Evolutionary conservation across 768 basidiomycete genomes (phyloP), one percentile per base, ranked within the genome.

Genomic region (Mycena sanguinolenta): DNA sequence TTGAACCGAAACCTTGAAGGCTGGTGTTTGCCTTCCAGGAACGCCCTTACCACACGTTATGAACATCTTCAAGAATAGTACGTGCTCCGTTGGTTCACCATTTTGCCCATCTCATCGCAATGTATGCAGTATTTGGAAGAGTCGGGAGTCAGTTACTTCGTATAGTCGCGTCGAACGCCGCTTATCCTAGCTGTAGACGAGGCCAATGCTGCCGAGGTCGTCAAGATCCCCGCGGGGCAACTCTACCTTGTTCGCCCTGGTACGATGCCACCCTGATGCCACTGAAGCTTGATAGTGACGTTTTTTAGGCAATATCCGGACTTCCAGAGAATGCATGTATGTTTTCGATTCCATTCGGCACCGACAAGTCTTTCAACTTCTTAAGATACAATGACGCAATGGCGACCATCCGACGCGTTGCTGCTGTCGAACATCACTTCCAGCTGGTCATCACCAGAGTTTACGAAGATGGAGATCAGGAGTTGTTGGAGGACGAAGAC

Each of bases 311-410:
- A 94, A 93, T 75, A 91, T 98, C 75, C 93, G 96, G 69, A 92
- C 95, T 25, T 94, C 94, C 25, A 85, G 97, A 75, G 97, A 99
- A 86, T 99, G 97, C 95, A 98, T 98, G 96, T 98, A 77, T 72
- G 95, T 84, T 32, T 30, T n/a, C 34, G 58, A 50, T 57, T 49
- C 16, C 23, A 32, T 28, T 36, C 14, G 25, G 14, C 44, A 34
- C 32, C 42, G 27, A 58, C 57, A 25, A n/a, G 36, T 25, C 54
- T 74, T 59, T 70, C 12, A 67, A 30, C 30, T 55, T 63, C 17
- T 77, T 17, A 64, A 99, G 97, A 77, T 99, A 95, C 81, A 96
- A 95, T 73, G 96, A 98, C 74, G 97, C 97, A 7, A 96, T 98
- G 85, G 92, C 93, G 13, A 96, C 97, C 27, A 92, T 99, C 77